phyloP scores from a whole-genome alignment of 1,284 basidiomycete genomes.

The Cryptococcus sp. region DNA sequence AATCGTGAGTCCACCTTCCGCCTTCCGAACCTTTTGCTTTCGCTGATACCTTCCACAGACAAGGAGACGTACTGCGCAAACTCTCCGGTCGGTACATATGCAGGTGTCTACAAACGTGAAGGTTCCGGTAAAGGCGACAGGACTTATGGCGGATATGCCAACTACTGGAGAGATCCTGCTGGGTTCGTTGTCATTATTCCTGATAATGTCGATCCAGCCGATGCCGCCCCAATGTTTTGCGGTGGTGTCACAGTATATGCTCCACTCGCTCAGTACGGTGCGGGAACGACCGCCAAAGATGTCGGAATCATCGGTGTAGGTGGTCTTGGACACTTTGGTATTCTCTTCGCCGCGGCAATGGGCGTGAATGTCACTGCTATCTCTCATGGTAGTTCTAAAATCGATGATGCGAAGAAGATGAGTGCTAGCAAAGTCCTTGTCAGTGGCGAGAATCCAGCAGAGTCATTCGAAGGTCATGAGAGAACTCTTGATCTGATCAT shows the following conservation, averaged over 20 bases:
- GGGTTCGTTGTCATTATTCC: slow-evolving; percentile 65
- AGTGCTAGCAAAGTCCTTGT: slow-evolving; percentile 50
- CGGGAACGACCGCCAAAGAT: slow-evolving; percentile 49
- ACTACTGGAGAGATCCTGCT: slow-evolving; percentile 40
- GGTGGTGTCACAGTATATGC: slow-evolving; percentile 48
- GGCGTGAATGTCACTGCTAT: slow-evolving; percentile 59
- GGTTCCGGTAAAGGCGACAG: slow-evolving; percentile 24
- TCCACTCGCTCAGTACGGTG: slow-evolving; percentile 51
- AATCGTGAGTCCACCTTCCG: slow-evolving; percentile 35
- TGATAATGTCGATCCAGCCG: slow-evolving; percentile 53
- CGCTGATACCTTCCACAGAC: not conserved
- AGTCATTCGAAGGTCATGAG: slow-evolving; percentile 45
- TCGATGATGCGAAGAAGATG: slow-evolving; percentile 52
- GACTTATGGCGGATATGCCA: slow-evolving; percentile 50
- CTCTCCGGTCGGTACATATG: slow-evolving; percentile 43
- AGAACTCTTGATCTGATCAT: slow-evolving; percentile 50
- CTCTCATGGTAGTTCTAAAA: slow-evolving; percentile 51
- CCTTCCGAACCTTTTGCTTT: too few relatives aligned
- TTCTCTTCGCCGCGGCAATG: slow-evolving; percentile 52
- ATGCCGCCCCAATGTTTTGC: slow-evolving; percentile 52
- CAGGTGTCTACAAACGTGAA: slow-evolving; percentile 19
- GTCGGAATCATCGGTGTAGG: slow-evolving; percentile 53
- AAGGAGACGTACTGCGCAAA: slow-evolving; percentile 47
- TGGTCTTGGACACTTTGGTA: slow-evolving; percentile 45
- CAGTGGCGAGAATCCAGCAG: slow-evolving; percentile 44